phyloP scores from a whole-genome alignment of 768 basidiomycete species.

The Pisolithus orientalis region DNA sequence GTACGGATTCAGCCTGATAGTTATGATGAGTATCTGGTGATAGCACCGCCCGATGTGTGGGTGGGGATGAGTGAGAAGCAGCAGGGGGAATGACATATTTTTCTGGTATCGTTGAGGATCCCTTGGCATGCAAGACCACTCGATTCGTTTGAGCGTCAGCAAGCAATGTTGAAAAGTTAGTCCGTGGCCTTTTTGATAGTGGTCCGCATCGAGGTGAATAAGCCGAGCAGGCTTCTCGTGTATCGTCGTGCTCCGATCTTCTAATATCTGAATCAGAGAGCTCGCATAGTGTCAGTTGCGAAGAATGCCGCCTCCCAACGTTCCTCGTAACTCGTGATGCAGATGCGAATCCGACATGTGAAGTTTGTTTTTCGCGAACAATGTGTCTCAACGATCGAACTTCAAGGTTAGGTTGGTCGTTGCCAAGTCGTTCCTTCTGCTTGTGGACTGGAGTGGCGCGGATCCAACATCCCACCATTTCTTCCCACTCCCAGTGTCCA shows the following conservation, averaged over 20 bases:
- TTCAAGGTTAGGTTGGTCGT: neutral
- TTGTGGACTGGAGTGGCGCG: conserved; percentile 29
- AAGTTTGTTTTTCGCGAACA: neutral
- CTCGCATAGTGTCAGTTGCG: conserved; percentile 9
- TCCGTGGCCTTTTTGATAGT: conserved; percentile 13
- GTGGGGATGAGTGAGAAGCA: conserved; percentile 1
- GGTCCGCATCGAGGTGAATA: conserved; percentile 6
- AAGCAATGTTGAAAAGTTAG: conserved; percentile 34
- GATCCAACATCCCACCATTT: conserved; percentile 40
- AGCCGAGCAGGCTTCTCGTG: conserved; percentile 13
- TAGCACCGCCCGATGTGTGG: conserved; percentile 1
- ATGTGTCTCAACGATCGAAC: neutral
- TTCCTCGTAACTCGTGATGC: neutral
- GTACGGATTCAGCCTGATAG: conserved; percentile 5
- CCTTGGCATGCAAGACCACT: conserved; percentile 27
- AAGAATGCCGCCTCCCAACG: conserved; percentile 6
- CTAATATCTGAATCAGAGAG: conserved; percentile 10
- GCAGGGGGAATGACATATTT: conserved; percentile 5
- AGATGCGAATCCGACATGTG: neutral
- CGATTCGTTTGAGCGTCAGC: conserved; percentile 35
- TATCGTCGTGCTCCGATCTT: conserved; percentile 7
- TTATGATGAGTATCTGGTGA: neutral
- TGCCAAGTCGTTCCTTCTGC: conserved; percentile 12
- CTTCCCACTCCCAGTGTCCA: conserved; percentile 45
- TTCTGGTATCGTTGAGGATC: conserved; percentile 11